Evolutionary conservation across 2,329 filamentous ascomycete species (phyloP), one percentile per base, ranked within the genome.

Genomic region (Penicillium janthinellum): DNA sequence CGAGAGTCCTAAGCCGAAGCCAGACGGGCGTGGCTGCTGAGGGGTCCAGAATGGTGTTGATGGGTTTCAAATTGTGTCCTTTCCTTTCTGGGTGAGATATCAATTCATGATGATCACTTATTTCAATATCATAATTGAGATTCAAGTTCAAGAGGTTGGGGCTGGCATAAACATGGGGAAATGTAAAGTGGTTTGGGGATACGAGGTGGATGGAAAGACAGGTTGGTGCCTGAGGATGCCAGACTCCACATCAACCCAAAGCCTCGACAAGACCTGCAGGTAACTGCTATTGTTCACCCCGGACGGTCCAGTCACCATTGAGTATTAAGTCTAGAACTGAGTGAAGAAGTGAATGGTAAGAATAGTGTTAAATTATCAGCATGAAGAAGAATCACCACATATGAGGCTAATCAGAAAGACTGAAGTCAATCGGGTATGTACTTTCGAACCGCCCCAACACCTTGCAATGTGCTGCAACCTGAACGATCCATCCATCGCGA

Each of bases 21-120:
- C 51, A 60, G 55, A 64, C 62, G 37, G 49, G 45, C 28, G 53
- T 22, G n/a, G 45, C 34, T 17, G 52, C 38, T 25, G 22, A 17
- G 44, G 42, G 41, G 53, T 59, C 55, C 63, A 66, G 58, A 35
- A 60, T 66, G 57, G 41, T 49, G 56, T 31, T 49, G 7, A 44
- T 11, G 15, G 37, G 1, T 11, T 7, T 28, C 34, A 20, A 34
- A 2, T 38, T 7, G 22, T 31, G 10, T 12, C 2, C 22, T 10
- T 56, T 20, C 20, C 20, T 39, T 6, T 2, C 4, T 25, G n/a
- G 12, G 3, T 8, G 15, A 6, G 10, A 20, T 8, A n/a, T 1
- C 8, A 6, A 2, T 8, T 35, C 5, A 20, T 1, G 15, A 20
- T 14, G 15, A 3, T 49, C 5, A 35, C 2, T 1, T 2, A 1